Conservation (phyloP, 73 alveolate species). For the Paramecium sonneborni region DNA sequence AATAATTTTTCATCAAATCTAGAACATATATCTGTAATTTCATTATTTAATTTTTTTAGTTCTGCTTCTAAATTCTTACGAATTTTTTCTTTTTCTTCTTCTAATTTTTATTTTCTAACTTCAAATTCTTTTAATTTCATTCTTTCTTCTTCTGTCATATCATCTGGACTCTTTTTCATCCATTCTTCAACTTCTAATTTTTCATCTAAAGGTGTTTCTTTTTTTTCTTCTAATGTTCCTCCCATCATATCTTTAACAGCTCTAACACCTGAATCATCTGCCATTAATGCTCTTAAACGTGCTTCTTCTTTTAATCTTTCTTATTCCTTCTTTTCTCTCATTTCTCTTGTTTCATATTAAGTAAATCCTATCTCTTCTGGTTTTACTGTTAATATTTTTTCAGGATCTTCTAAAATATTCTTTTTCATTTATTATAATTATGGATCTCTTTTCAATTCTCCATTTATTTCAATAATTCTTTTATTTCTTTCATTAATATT, state of each 20-base stretch:
- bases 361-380: slow-evolving; percentile 86
- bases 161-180: slow-evolving; percentile 94
- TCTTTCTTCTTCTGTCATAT: slow-evolving; percentile 96
- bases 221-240: slow-evolving; percentile 92
- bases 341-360: slow-evolving; percentile 90
- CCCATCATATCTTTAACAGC: slow-evolving; percentile 96
- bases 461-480: slow-evolving; percentile 87
- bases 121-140: slow-evolving; percentile 89
- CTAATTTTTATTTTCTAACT: slow-evolving; percentile 85
- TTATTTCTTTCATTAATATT: slow-evolving; percentile 88
- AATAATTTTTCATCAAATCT: slow-evolving; percentile 82
- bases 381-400: slow-evolving; percentile 82
- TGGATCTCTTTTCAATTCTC: slow-evolving; percentile 87
- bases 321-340: slow-evolving; percentile 86
- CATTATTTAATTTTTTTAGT: slow-evolving; percentile 79
- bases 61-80: slow-evolving; percentile 90
- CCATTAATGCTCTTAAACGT: slow-evolving; percentile 91
- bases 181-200: slow-evolving; percentile 94
- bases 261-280: slow-evolving; percentile 95
- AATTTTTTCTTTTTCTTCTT: slow-evolving; percentile 95
- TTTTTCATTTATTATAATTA: slow-evolving; percentile 84
- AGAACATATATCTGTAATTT: slow-evolving; percentile 75
- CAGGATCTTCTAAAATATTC: slow-evolving; percentile 87
- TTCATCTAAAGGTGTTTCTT: slow-evolving; percentile 84
- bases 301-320: slow-evolving; percentile 92